Evolutionary conservation across 2,329 filamentous ascomycete species (phyloP).

Genomic region (Hypoxylon sp.): DNA sequence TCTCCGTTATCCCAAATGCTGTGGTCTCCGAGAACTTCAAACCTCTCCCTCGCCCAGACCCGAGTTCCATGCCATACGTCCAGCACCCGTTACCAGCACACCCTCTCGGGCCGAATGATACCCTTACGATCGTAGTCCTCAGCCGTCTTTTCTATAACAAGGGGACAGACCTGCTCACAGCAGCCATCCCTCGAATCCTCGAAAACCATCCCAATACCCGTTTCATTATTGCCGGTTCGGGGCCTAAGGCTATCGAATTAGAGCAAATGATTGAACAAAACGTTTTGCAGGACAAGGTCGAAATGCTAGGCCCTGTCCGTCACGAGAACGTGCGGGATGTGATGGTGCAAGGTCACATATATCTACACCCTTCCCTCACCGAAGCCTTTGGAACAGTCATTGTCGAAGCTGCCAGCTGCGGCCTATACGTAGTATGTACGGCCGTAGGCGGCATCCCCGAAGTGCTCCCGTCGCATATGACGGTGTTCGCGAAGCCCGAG

Average conservation of each 20-base stretch:
- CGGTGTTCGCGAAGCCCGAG: constrained; percentile 95
- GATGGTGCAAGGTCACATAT: constrained; percentile 97
- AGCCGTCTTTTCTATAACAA: constrained; percentile 99
- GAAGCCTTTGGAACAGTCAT: constrained; percentile 99
- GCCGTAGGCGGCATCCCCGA: constrained; percentile 97
- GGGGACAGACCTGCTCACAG: constrained; percentile 96
- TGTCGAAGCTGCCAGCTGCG: constrained; percentile 95
- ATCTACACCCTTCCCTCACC: constrained; percentile 93
- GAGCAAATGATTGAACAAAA: constrained; percentile 99
- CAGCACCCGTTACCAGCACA: constrained; percentile 71
- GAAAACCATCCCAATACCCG: constrained; percentile 91
- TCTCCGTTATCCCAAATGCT: constrained; percentile 97
- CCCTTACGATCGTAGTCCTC: constrained; percentile 96
- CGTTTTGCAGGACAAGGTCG: constrained; percentile 92
- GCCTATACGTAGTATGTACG: constrained; percentile 95
- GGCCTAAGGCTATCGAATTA: constrained; percentile 95
- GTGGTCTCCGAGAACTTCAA: constrained; percentile 97
- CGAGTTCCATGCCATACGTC: constrained; percentile 56
- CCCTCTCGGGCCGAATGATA: constrained; percentile 84
- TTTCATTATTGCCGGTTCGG: constrained; percentile 96
- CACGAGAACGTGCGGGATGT: constrained; percentile 98
- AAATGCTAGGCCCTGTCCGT: constrained; percentile 90
- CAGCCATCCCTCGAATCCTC: constrained; percentile 92
- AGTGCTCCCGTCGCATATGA: constrained; percentile 96
- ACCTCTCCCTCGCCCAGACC: constrained; percentile 70